phyloP scores from a whole-genome alignment of 2,329 filamentous ascomycete genomes.

The Sclerotinia minor region DNA sequence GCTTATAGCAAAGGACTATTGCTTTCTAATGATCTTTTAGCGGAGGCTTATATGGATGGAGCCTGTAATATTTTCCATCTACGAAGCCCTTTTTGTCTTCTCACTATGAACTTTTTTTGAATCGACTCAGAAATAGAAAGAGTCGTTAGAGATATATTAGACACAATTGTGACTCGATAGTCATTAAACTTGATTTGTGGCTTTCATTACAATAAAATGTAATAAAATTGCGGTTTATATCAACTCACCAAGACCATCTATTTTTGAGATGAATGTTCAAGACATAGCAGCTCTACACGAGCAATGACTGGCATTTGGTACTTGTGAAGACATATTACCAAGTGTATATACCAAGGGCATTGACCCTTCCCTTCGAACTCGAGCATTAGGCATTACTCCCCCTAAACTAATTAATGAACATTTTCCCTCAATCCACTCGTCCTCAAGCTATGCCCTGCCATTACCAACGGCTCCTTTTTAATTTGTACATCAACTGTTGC shows the following conservation, averaged over 20 bases:
- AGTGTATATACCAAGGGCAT: background rate
- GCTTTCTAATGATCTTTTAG: conserved; percentile 1
- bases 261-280: too few relatives aligned
- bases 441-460: conserved; percentile 36
- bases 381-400: background rate
- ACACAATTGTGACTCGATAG: conserved; percentile 4
- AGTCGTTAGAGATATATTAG: background rate
- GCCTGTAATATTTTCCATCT: background rate
- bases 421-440: conserved; percentile 42
- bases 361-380: background rate
- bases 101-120: background rate
- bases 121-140: background rate
- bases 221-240: too few relatives aligned
- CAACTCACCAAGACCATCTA: too few relatives aligned
- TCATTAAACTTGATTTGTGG: background rate
- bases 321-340: background rate
- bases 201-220: too few relatives aligned
- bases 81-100: background rate
- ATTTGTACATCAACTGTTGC: background rate
- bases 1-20: conserved; percentile 1
- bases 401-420: conserved; percentile 23
- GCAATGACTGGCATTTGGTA: too few relatives aligned
- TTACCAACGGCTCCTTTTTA: conserved; percentile 29
- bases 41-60: conserved; percentile 7
- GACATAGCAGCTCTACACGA: too few relatives aligned